Evolutionary conservation across 495 filamentous ascomycete species (phyloP), one percentile per base, ranked within the genome.

Genomic region (Barbatosphaeria neglecta): DNA sequence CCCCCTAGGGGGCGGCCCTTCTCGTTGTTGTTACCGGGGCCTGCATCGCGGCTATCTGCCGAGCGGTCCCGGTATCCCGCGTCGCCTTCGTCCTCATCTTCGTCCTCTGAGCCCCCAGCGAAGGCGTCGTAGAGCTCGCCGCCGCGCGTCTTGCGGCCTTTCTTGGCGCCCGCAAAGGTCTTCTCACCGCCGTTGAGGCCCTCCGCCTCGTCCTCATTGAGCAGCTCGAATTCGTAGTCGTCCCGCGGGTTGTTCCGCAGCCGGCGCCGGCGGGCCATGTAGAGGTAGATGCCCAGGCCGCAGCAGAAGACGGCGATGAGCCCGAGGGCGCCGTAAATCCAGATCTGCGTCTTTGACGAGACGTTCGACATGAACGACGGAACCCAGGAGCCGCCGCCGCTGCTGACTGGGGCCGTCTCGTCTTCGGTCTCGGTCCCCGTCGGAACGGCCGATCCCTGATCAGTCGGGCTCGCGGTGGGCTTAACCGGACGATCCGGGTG

Each of bases 41-140:
- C 25, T 10, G 38, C 47, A 1, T 47, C 50, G 15, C 54, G 50
- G 13, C 53, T 49, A 3, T 55, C 57, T 22, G 39, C 39, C 19
- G 45, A 46, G 22, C 45, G 33, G 22, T 46, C 45, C 15, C 37
- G 45, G 31, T 53, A 53, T 16, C 33, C 44, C 6, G 56, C 65
- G 20, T 72, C 72, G 6, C 78, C 74, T 20, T 76, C 78, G 35
- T 78, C 76, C 47, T 76, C 78, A 40, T 80, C 77, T 47, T 87
- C 86, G 43, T 92, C 90, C 48, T 71, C 71, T 46, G 75, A 73
- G 37, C 76, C 75, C 53, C 85, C 81, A 7, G 88, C 86, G 76
- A 95, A 95, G 27, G 92, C 87, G 73, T 96, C 86, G 65, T 98
- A 98, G 31, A 98, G 65, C 64, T 93, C 83, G 22, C 86, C 85